These are phyloP conservation scores for Phaeolepiota aurea DNA, from an alignment of 768 basidiomycete genomes.

Conservation along the genomic window DNA sequence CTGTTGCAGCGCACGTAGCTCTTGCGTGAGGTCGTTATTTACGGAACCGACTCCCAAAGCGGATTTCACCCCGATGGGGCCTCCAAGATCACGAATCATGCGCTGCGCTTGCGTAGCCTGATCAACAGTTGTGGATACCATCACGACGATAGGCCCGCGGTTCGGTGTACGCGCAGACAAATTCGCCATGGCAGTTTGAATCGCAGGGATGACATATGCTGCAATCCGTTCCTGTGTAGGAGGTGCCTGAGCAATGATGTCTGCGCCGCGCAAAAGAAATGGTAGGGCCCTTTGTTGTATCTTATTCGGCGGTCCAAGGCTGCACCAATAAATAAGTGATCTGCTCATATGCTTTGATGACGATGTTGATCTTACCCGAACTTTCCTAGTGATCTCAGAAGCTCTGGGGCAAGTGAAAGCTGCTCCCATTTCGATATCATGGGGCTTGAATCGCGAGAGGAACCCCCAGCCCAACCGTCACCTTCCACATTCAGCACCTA, in stretches of 20 bases:
- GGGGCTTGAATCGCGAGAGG: constrained; percentile 66
- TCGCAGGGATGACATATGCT: constrained; percentile 90
- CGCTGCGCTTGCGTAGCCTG: constrained; percentile 96
- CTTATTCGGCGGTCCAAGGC: constrained; percentile 97
- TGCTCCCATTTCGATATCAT: constrained; percentile 96
- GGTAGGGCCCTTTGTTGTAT: constrained; percentile 96
- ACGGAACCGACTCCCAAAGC: constrained; percentile 79
- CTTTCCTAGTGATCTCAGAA: constrained; percentile 82
- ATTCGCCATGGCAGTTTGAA: constrained; percentile 71
- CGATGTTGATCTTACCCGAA: constrained; percentile 65
- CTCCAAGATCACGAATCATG: constrained; percentile 91
- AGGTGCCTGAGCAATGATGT: constrained; percentile 98
- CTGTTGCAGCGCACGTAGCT: constrained; percentile 78
- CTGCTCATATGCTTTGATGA: constrained; percentile 3
- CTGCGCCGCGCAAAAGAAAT: constrained; percentile 86
- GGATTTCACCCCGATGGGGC: constrained; percentile 86
- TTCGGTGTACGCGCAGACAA: constrained; percentile 43
- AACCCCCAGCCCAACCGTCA: constrained; percentile 43
- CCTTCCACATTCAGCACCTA: constrained; percentile 51
- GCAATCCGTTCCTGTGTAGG: constrained; percentile 98
- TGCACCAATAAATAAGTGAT: constrained; percentile 18
- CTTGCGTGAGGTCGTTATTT: constrained; percentile 58
- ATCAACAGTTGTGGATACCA: constrained; percentile 97
- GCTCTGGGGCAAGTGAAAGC: constrained; percentile 73
- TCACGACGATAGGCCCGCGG: constrained; percentile 81